These are phyloP conservation scores for Boechera retrofracta DNA, from an alignment of 345 rosid genomes.

Conservation along the genomic window DNA sequence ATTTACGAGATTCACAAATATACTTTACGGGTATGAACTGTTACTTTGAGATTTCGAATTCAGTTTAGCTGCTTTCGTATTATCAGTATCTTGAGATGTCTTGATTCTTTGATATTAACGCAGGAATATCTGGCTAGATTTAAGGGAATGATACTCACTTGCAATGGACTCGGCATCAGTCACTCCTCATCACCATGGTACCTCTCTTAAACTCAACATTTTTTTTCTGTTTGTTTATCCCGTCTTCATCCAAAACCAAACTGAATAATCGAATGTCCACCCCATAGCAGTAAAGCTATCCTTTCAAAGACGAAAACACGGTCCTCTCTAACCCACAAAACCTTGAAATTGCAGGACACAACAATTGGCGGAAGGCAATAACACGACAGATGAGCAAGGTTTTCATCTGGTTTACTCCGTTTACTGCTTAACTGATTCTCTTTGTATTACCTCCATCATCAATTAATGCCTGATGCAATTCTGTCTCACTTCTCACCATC, in stretches of 20 bases:
- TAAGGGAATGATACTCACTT: conserved; percentile 83
- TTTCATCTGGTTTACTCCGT: not conserved
- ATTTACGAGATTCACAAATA: conserved; percentile 73
- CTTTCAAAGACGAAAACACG: not conserved
- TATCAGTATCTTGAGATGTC: not conserved
- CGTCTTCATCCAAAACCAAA: not conserved
- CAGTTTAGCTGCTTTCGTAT: not conserved
- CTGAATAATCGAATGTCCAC: not conserved
- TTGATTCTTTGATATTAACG: not conserved
- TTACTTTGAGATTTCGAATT: not conserved
- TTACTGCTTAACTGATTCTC: not conserved
- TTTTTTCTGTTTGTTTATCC: not conserved
- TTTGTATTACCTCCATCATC: not conserved
- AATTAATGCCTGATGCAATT: not conserved
- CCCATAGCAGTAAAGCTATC: not conserved
- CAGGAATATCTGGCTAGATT: conserved; percentile 83
- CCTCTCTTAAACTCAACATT: not conserved
- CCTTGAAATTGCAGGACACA: conserved; percentile 27
- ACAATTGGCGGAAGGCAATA: conserved; percentile 28
- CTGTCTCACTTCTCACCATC: not conserved
- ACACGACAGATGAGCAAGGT: conserved; percentile 28
- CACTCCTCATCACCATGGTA: conserved; percentile 58
- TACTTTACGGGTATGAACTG: conserved; percentile 60
- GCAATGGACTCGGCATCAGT: conserved; percentile 78
- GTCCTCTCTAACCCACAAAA: conserved; percentile 8